Base-by-base conservation (phyloP, 164 flowering plant genomes). In the Echeveria elegans region DNA sequence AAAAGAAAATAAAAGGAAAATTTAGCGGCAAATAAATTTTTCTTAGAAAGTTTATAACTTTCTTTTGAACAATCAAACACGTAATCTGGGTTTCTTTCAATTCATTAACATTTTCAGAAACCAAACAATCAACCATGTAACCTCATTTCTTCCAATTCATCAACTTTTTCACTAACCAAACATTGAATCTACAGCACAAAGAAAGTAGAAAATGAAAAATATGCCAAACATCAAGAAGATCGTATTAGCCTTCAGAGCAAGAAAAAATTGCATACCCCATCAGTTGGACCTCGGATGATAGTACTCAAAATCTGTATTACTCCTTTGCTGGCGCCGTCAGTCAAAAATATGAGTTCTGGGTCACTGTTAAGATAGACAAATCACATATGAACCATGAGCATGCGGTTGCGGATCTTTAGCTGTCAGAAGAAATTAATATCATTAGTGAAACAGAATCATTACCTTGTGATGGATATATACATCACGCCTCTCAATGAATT, bases 391-490 rank as follows among this genome's bases (percentile, higher is more conserved):
- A 31, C 23, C 65, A 63, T 53, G 59, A 11, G 18, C 18, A 4
- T 21, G 14, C 8, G 24, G 23, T 23, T 7, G 28, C 30, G 24
- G 28, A 21, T 8, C 9, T 2, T 23, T 23, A 0, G 28, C 3
- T 6, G 59, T 9, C 30, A 15, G 0, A 24, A 30, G 34, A 62
- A 32, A 31, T 16, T 26, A n/a, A 12, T 37, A n/a, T n/a, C 14
- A 63, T 63, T 88, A 77, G 95, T 86, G 68, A 67, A 73, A 24
- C 24, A 65, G 65, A 67, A 23, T 62, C 61, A 70, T 71, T 69
- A 93, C 99, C 99, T 94, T 58, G 99, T 97, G n/a, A n/a, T n/a
- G n/a, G n/a, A n/a, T n/a, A 85, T 89, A 88, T 19, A 93, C 96
- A 82, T 94, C 99, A 75, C 99, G 97, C 74, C 85, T 85, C 81